Evolutionary conservation across 345 rosid genomes (phyloP).

Genomic region (Brassica rapa): DNA sequence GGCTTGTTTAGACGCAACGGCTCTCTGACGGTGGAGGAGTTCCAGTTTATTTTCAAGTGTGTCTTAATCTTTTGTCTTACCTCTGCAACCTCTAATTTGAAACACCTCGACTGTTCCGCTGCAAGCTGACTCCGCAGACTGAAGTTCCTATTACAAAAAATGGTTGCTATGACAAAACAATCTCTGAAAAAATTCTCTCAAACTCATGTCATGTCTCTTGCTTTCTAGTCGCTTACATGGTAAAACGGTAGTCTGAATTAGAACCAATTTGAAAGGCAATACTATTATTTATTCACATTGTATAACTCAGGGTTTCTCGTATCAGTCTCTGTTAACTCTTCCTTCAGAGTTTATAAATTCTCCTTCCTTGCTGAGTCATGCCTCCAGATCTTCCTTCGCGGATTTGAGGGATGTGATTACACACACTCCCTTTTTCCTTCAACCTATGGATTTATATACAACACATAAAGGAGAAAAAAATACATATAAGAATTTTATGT

Average conservation of each 20-base stretch:
- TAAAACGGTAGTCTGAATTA: background rate
- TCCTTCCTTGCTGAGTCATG: slow-evolving; percentile 70
- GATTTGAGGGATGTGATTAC: slow-evolving; percentile 45
- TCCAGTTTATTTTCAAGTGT: slow-evolving; percentile 79
- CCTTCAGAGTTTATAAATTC: slow-evolving; percentile 47
- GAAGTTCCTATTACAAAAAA: slow-evolving; percentile 60
- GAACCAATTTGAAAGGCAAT: background rate
- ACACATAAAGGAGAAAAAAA: background rate
- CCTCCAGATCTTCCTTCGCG: slow-evolving; percentile 75
- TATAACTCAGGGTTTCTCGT: background rate
- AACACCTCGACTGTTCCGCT: slow-evolving; percentile 87
- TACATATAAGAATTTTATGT: background rate
- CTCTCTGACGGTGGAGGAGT: slow-evolving; percentile 84
- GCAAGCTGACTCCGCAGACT: slow-evolving; percentile 87
- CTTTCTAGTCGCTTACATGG: background rate
- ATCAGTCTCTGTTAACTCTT: too few relatives aligned
- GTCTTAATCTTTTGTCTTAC: slow-evolving; percentile 79
- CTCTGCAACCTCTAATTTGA: slow-evolving; percentile 96
- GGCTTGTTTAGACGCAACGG: slow-evolving; percentile 77
- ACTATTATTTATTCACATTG: too few relatives aligned
- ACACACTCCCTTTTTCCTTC: slow-evolving; percentile 37
- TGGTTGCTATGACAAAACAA: background rate
- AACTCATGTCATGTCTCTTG: background rate
- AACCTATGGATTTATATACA: slow-evolving; percentile 43
- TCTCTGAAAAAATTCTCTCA: background rate